Base-by-base conservation (phyloP, 495 filamentous ascomycete species). In the Penicillium roqueforti region DNA sequence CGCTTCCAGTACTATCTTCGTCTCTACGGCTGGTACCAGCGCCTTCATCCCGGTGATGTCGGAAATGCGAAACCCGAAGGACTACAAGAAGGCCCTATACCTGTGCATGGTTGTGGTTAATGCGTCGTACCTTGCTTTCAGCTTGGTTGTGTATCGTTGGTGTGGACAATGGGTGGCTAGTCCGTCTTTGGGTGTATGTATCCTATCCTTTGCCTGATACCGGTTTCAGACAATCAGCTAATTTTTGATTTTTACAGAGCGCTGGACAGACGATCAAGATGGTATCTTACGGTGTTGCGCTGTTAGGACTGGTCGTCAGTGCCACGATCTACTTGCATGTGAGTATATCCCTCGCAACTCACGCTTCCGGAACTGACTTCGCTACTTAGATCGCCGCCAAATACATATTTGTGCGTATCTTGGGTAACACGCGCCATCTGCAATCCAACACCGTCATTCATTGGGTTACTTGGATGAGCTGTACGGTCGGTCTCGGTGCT, bases 31-130 rank as follows among this genome's bases (percentile, higher is more conserved):
- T 69, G 71, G 83, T 53, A 78, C 87, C 66, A 71, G 84, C 60
- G 79, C 86, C 58, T 85, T 88, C 64, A 81, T 91, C 67, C 79
- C 76, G 38, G 86, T 92, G 61, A 87, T 87, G 61, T 79, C 83
- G 47, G 88, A 92, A 65, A 84, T 92, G 79, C 80, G 83, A 54
- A 81, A 81, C 1, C 86, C 86, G 1, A 66, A 66, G 42, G 80
- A 87, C 57, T 88, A 80, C 59, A 72, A 73, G 41, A 86, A 86
- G 67, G 76, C 87, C 3, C 73, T 89, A 22, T 76, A 76, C 44
- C 53, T 78, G 11, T 79, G 84, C n/a, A 83, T 85, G 61, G 53
- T 71, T 40, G 73, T 80, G 22, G 83, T 87, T 45, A 83, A 81
- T 13, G 59, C 76, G 48, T 80, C 87, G 29, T 91, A 92, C 64